These are phyloP conservation scores for Ceriops zippeliana DNA, from an alignment of 345 rosid genomes.

Conservation along the genomic window DNA sequence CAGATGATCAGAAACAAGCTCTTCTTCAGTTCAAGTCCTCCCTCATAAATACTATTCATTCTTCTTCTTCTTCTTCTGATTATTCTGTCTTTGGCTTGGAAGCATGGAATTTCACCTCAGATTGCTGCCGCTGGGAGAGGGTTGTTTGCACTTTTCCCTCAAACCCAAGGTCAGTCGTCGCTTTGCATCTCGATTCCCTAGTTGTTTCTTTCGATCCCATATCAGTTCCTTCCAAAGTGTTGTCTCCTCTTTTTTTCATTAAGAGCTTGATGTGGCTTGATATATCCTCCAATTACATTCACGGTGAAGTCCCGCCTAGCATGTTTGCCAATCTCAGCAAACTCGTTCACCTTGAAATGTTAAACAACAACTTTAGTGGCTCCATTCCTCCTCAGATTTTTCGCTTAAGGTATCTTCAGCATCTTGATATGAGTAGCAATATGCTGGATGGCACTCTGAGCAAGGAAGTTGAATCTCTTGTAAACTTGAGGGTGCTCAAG, in stretches of 20 bases:
- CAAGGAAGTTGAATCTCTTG: conserved; percentile 10
- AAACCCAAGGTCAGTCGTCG: conserved; percentile 10
- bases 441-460: conserved; percentile 8
- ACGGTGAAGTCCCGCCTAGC: conserved; percentile 20
- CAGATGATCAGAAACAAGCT: conserved; percentile 28
- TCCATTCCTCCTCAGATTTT: conserved; percentile 31
- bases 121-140: conserved; percentile 33
- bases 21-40: conserved; percentile 34
- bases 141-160: conserved; percentile 21
- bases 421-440: conserved; percentile 30
- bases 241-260: conserved; percentile 26
- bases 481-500: conserved; percentile 19
- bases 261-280: conserved; percentile 25
- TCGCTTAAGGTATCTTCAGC: conserved; percentile 20
- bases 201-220: conserved; percentile 1
- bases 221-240: conserved; percentile 13
- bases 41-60: conserved; percentile 3
- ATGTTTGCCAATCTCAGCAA: conserved; percentile 26
- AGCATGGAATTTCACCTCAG: conserved; percentile 28
- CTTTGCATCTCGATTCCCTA: conserved; percentile 19
- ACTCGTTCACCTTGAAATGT: conserved; percentile 28
- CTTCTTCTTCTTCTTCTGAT: conserved; percentile 16
- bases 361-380: conserved; percentile 24
- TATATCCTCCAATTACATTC: conserved; percentile 16
- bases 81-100: conserved; percentile 19